Conservation (phyloP, 371 early-diverging fungal species). For the Mortierella sp. region DNA sequence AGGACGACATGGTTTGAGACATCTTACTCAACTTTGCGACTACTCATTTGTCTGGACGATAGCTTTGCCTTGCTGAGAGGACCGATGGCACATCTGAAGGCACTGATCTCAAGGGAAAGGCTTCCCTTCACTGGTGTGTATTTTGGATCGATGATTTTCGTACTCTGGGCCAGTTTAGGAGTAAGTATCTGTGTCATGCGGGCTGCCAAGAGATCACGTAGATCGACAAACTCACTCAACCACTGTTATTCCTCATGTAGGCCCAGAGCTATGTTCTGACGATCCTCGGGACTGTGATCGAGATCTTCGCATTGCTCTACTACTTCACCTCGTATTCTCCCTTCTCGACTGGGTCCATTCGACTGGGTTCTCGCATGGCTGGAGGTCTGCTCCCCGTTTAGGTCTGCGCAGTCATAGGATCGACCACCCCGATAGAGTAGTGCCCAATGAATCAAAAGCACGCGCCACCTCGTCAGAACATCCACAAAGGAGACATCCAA, state of each 20-base stretch:
- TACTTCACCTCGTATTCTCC: constrained; percentile 55
- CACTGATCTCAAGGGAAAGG: constrained; percentile 68
- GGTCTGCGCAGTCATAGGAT: no score
- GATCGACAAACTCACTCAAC: no score
- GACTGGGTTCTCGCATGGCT: constrained; percentile 40
- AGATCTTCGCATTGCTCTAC: constrained; percentile 71
- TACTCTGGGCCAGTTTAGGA: constrained; percentile 66
- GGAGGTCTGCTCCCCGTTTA: constrained; percentile 34
- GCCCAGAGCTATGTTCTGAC: constrained; percentile 61
- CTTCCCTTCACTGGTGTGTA: constrained; percentile 69
- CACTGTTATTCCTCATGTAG: constrained; percentile 33
- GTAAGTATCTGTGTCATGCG: constrained; percentile 54
- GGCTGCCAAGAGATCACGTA: background rate
- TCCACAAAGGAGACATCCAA: no score
- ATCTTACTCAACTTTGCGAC: background rate
- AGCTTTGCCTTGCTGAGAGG: constrained; percentile 75
- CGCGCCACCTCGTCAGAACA: no score
- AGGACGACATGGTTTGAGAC: background rate
- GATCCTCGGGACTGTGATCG: constrained; percentile 66
- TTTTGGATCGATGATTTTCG: constrained; percentile 69
- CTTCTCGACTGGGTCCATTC: constrained; percentile 35
- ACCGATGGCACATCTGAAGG: constrained; percentile 68
- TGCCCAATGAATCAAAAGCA: no score
- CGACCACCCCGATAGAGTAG: no score
- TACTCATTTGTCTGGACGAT: no score